Base-by-base conservation (phyloP, 495 filamentous ascomycete species). In the Penicillium argentinense region DNA sequence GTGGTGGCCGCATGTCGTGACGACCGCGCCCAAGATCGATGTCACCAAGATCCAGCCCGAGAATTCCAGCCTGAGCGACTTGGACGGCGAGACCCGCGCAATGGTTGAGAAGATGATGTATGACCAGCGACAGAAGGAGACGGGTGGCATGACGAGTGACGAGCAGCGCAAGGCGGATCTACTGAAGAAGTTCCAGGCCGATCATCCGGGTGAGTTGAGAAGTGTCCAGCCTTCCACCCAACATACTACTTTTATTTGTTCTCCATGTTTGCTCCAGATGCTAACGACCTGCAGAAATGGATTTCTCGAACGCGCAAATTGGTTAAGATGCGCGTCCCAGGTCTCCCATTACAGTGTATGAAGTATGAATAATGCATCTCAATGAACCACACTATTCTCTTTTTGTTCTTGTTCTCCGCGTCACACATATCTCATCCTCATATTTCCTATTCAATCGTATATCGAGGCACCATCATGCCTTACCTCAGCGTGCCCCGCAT, bases 91-190 rank as follows among this genome's bases (percentile, higher is more conserved):
- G 80, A 98, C 93, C 50, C 79, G 93, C 48, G 76, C 81, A n/a
- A 97, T 98, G 92, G 93, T 98, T 30, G 93, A 98, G 84, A 98
- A 98, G 80, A 97, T 98, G 93, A 98, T 98, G 93, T 98, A 78
- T 57, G 93, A 98, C 72, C 93, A 98, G 79, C 76, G 87, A 34
- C 91, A 96, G 78, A 97, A 97, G 82, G 93, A 96, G 77, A 75
- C 80, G 70, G 93, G 93, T 5, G 80, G 84, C 63, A 86, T 87
- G 56, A 88, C 83, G 17, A 93, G 87, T 50, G 93, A 97, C 51
- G 92, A 98, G 72, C 81, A 91, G 74, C 84, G 85, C 75, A 97
- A 98, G 80, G 66, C 79, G 69, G 95, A 97, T 27, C 83, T 97
- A 60, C 64, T 98, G 65, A 85, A 87, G 76, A 89, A 91, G 67